Evolutionary conservation across 306 rosid species (phyloP).

Genomic region (Rosa rugosa): DNA sequence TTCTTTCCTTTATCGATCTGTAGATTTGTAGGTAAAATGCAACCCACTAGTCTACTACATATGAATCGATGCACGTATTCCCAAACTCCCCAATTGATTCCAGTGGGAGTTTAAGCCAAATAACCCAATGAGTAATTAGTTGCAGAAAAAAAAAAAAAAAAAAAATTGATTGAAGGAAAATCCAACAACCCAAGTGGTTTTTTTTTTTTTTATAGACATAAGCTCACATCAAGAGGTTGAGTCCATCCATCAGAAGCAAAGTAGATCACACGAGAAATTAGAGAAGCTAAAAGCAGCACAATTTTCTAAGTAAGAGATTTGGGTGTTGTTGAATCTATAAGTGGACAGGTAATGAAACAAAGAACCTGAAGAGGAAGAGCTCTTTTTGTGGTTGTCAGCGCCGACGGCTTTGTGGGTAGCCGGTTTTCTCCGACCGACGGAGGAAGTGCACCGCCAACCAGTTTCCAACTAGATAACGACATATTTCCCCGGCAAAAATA

Average conservation of each 20-base stretch:
- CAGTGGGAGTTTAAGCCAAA: neutral
- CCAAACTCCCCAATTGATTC: neutral
- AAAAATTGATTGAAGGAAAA: neutral
- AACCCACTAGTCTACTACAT: neutral
- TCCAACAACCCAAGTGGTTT: neutral
- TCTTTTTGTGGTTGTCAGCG: conserved; percentile 3
- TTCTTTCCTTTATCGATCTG: neutral
- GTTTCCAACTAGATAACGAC: conserved; percentile 20
- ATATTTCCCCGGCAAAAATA: conserved; percentile 16
- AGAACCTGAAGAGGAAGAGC: conserved; percentile 31
- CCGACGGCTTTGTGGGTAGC: conserved; percentile 11
- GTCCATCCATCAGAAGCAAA: neutral
- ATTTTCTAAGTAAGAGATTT: neutral
- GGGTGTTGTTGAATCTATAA: neutral
- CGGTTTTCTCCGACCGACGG: neutral
- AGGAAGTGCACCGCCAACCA: conserved; percentile 18
- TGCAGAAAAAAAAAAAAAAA: neutral
- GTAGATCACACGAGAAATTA: neutral
- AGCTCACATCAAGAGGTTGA: neutral
- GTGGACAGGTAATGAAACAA: neutral
- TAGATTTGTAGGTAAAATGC: neutral
- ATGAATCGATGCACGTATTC: neutral
- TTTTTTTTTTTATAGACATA: neutral
- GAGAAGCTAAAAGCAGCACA: neutral
- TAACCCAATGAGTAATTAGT: neutral